Evolutionary conservation across 2,329 filamentous ascomycete species (phyloP), one percentile per base, ranked within the genome.

Genomic region (Xylaria sp.): DNA sequence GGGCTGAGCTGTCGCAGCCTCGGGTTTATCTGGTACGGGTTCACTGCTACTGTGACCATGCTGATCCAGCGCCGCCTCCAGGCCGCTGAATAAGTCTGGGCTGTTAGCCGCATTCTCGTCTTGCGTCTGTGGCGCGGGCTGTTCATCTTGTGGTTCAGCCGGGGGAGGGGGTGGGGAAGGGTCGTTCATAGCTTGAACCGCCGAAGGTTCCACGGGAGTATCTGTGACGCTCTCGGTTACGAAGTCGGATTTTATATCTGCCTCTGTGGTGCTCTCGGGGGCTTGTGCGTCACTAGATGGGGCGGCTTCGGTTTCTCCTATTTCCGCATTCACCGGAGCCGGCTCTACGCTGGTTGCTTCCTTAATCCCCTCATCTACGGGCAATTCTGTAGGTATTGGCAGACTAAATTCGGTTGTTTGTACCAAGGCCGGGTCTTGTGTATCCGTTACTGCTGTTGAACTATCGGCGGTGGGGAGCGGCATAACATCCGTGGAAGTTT

Each of bases 11-110:
- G 30, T 55, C 19, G 56, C 39, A 6, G 54, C 53, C 39, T 69
- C 65, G 4, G 53, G 39, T 27, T 57, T 60, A 27, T 66, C 64
- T 12, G 58, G 65, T 9, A 53, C 51, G 12, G 69, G 61, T 21
- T 70, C 73, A 27, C 74, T 74, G 24, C 58, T 65, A 30, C 71
- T 72, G 14, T 71, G 63, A 3, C 69, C 72, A 51, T 84, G 82
- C 36, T 81, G 79, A 64, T 84, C 81, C 42, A 85, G 77, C 39
- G 82, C 83, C 1, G 82, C 79, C 71, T 85, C 81, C 1, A 85
- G 73, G n/a, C 79, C 81, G n/a, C 79, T 81, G 24, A 85, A 79
- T 42, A 85, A 64, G 72, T 85, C 82, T 7, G 81, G 78, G 30
- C 82, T 81, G 14, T 81, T 79, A 1, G 79, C 75, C 36, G 77